Evolutionary conservation across 441 rosid species (phyloP).

Genomic region (Cnidoscolus chayamansa): DNA sequence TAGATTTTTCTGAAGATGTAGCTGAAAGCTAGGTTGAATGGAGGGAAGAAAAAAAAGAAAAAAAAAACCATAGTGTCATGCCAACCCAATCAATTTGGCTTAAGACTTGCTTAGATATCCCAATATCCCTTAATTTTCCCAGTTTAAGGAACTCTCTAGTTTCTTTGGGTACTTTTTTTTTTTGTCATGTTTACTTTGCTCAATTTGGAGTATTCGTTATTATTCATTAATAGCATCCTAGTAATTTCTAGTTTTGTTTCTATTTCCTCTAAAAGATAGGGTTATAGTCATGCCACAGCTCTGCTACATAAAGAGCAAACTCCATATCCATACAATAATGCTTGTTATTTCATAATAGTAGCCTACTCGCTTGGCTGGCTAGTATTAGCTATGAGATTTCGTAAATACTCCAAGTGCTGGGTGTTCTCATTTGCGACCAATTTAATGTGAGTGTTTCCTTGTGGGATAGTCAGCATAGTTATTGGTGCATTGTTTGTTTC

Average conservation of each 20-base stretch:
- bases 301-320: background rate
- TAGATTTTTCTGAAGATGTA: background rate
- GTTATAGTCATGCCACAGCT: background rate
- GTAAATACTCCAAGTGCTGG: background rate
- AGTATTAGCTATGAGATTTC: background rate
- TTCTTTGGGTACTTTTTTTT: background rate
- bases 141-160: background rate
- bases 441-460: background rate
- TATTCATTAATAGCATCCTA: too few species aligned
- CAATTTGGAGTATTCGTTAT: background rate
- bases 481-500: background rate
- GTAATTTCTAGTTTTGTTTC: background rate
- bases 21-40: background rate
- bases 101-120: background rate
- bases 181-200: background rate
- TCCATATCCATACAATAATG: background rate
- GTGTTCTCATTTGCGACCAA: background rate
- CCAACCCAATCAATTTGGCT: background rate
- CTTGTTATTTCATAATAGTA: background rate
- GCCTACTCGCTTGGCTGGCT: too few species aligned
- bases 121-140: background rate
- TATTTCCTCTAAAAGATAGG: background rate
- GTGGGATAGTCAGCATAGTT: background rate
- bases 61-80: too few species aligned
- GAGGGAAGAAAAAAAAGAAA: too few species aligned